Percentiles rank a stretch among this genome's conserved stretches.
phyloP scores from a whole-genome alignment of 2,329 filamentous ascomycete genomes.

The Colletotrichum siamense region DNA sequence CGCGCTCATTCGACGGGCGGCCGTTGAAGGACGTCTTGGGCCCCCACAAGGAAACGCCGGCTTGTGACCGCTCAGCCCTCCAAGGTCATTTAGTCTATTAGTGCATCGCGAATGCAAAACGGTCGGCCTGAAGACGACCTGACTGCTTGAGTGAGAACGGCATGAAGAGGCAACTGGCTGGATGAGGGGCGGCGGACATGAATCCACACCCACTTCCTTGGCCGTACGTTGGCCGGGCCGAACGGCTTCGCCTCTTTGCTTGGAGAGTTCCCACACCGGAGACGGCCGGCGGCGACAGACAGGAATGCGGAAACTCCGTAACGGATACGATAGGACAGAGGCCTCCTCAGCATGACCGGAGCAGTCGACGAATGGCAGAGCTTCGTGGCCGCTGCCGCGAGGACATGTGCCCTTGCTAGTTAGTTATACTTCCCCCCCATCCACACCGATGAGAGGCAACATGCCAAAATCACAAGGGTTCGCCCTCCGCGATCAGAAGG shows the following conservation, averaged over 20 bases:
- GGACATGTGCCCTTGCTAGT: background rate
- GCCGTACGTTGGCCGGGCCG: constrained; percentile 3
- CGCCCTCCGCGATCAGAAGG: background rate
- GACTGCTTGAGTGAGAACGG: background rate
- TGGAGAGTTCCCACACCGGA: background rate
- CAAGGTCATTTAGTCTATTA: background rate
- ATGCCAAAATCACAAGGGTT: background rate
- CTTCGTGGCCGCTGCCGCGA: background rate
- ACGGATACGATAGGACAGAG: constrained; percentile 8
- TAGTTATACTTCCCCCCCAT: background rate
- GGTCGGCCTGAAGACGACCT: background rate
- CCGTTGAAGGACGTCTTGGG: background rate
- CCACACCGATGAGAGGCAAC: background rate
- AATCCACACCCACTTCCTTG: background rate
- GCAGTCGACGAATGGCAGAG: background rate
- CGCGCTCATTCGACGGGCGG: background rate
- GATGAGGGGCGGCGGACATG: background rate
- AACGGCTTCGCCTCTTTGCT: background rate
- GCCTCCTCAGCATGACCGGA: background rate
- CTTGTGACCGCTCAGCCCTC: background rate
- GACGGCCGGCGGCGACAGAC: background rate
- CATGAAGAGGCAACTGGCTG: background rate
- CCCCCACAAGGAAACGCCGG: background rate
- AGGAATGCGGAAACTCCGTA: background rate
- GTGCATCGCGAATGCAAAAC: background rate